phyloP scores from a whole-genome alignment of 192 early-diverging fungal genomes.

The Umbelopsis ramanniana region DNA sequence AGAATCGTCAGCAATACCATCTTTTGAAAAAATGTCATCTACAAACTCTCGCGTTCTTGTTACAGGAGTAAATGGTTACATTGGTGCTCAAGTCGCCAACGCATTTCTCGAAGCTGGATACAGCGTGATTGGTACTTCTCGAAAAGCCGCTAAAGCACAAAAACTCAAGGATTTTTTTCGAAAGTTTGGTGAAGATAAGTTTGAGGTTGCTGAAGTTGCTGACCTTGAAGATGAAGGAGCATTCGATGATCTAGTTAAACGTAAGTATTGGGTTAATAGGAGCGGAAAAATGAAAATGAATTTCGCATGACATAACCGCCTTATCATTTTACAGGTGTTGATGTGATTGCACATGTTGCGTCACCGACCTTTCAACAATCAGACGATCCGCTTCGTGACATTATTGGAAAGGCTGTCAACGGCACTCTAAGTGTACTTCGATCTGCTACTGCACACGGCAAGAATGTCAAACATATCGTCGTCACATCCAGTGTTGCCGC shows the following conservation, averaged over 20 bases:
- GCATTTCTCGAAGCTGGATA: slow-evolving; percentile 46
- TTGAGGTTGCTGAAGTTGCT: slow-evolving; percentile 33
- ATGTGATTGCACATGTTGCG: slow-evolving; percentile 46
- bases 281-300: neutral
- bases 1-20: no score
- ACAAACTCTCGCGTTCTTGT: slow-evolving; percentile 12
- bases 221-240: slow-evolving; percentile 40
- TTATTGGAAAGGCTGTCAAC: slow-evolving; percentile 47
- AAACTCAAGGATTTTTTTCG: neutral
- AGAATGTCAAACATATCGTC: slow-evolving; percentile 46
- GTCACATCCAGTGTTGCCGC: slow-evolving; percentile 43
- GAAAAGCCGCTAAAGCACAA: slow-evolving; percentile 38
- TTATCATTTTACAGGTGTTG: slow-evolving; percentile 18
- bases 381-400: slow-evolving; percentile 22
- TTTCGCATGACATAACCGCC: no score
- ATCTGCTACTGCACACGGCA: slow-evolving; percentile 24
- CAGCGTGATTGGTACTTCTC: slow-evolving; percentile 45
- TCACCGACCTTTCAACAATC: slow-evolving; percentile 35
- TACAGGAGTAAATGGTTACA: slow-evolving; percentile 44
- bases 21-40: neutral
- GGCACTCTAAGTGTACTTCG: slow-evolving; percentile 49
- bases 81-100: slow-evolving; percentile 47
- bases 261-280: neutral
- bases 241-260: slow-evolving; percentile 52
- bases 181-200: neutral